Evolutionary conservation across 108 stramenopile species (phyloP), one percentile per base, ranked within the genome.

Genomic region (Epithemia pelagica): DNA sequence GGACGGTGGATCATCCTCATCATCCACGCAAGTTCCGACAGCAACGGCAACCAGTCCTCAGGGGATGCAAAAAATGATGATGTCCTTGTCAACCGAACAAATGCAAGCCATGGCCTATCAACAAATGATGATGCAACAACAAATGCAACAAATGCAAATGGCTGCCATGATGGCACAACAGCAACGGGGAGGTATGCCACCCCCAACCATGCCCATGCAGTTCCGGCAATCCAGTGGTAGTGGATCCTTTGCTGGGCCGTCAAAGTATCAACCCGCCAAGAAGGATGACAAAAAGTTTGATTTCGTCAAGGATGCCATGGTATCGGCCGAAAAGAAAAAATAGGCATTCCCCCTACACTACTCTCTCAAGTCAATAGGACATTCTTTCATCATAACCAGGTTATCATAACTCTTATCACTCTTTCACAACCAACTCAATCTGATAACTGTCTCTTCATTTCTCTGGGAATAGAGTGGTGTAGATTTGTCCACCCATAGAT

Each of bases 301-400:
- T 73, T 93, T 93, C 73, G 85, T 93, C 23, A 75, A 84, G 81
- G 91, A 93, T 81, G 87, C 86, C 27, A 88, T 93, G 82, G 90
- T 78, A 52, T 85, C 71, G 64, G 87, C 54, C 1, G 54, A 33
- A 27, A 55, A 66, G 33, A 27, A 66, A 66, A 46, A 46, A 15
- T 46, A 46, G 15, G 10, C 15, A 46, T 46, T 46, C 5, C 37
- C 15, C 37, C 37, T 46, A 46, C 15, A n/a, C n/a, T n/a, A n/a
- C n/a, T n/a, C n/a, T n/a, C n/a, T n/a, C n/a, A n/a, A n/a, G n/a
- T n/a, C n/a, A n/a, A n/a, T n/a, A n/a, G n/a, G n/a, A n/a, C n/a
- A n/a, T n/a, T n/a, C n/a, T n/a, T n/a, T n/a, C n/a, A n/a, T n/a
- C n/a, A n/a, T n/a, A n/a, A n/a, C n/a, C n/a, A n/a, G n/a, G n/a